Evolutionary conservation across 805 yeast species (phyloP), one percentile per base, ranked within the genome.

Genomic region (Cyberlindnera suaveolens): DNA sequence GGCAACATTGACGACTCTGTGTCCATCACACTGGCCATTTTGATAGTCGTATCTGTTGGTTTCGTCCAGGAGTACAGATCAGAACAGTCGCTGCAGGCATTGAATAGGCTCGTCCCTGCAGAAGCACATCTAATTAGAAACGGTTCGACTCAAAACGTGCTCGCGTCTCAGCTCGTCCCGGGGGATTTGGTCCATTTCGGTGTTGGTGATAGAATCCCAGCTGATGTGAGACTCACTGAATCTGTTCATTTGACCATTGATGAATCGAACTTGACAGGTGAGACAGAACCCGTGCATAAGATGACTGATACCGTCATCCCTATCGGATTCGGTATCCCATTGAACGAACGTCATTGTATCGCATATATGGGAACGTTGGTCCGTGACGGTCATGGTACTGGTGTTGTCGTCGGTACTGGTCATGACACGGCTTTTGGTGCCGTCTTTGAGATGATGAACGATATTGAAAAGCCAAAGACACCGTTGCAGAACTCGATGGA

Each of bases 311-410:
- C 74, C 2, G 68, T 82, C 3, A 39, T 47, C 3, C 52, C 70
- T 3, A 49, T 61, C 3, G 46, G 45, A 5, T 46, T 61, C 3
- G 63, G 68, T 10, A 66, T 78, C 14, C 78, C 87, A 15, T 70
- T 85, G 38, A 77, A 81, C 43, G 85, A 82, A 43, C 80, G 97
- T 58, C 66, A 68, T 16, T 80, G 82, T 45, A 85, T 89, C 48
- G 98, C 96, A 2, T 91, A 78, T 61, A 93, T 93, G 99, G 99
- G 99, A 41, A 93, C 99, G 3, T 71, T 93, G 54, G 98, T 93
- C 6, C 80, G 96, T 55, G 95, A 88, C 60, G 99, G 99, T 26
- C 90, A 85, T 55, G 99, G 98, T 16, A 58, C 84, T 2, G 99
- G 99, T 49, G 74, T 93, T 34, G 99, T 93, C 14, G 77, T 93